A percentile compares a stretch with the other conserved stretches of the same genome.
Evolutionary conservation across 192 early-diverging fungal genomes (phyloP).

Genomic region (Backusella liffmaniae): DNA sequence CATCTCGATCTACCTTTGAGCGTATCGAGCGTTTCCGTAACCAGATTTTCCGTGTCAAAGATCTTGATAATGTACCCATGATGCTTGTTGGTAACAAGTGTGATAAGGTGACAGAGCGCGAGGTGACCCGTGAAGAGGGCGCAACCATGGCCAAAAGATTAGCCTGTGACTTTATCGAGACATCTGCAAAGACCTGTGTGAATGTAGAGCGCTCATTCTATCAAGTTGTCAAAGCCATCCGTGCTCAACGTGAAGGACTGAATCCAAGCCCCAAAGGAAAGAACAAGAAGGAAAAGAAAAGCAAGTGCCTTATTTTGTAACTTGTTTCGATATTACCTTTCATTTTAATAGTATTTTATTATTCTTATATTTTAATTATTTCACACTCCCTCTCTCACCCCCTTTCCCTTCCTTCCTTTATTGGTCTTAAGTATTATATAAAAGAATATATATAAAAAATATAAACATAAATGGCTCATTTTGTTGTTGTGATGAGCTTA

Average conservation of each 20-base stretch:
- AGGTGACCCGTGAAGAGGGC: conserved; percentile 82
- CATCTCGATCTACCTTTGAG: conserved; percentile 82
- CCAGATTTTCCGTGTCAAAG: conserved; percentile 85
- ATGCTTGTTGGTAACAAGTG: conserved; percentile 92
- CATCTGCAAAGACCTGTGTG: conserved; percentile 81
- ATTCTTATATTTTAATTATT: neutral
- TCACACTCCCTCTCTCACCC: neutral
- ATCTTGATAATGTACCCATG: conserved; percentile 80
- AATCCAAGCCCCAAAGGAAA: conserved; percentile 12
- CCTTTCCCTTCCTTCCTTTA: neutral
- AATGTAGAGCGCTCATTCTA: conserved; percentile 88
- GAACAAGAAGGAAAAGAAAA: conserved; percentile 11
- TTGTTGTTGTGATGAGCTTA: no score
- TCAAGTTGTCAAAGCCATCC: conserved; percentile 73
- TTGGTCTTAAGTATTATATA: neutral
- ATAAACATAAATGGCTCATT: no score
- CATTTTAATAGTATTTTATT: neutral
- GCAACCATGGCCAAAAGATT: conserved; percentile 67
- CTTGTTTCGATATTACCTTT: neutral
- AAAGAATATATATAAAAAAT: neutral
- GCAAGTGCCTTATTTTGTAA: conserved; percentile 11
- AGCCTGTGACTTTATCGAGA: conserved; percentile 81
- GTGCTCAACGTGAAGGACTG: conserved; percentile 52
- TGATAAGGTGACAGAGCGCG: conserved; percentile 76
- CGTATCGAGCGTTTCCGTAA: conserved; percentile 80